Percentiles rank a stretch among this genome's conserved stretches.
Evolutionary conservation across 371 early-diverging fungal species (phyloP).

Genomic region (Smittium mucronatum): DNA sequence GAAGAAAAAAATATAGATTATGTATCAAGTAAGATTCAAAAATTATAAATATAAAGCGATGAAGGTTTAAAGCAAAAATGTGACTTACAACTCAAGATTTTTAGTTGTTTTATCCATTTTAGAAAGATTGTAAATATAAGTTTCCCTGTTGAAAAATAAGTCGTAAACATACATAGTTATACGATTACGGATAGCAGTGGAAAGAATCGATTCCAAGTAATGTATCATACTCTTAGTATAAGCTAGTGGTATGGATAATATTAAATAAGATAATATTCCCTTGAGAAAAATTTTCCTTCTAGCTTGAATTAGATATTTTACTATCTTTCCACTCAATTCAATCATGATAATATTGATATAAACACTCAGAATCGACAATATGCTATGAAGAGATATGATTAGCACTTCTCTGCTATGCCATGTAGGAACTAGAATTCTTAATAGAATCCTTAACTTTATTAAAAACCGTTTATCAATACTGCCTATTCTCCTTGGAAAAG

Average conservation of each 20-base stretch:
- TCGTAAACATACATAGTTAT: constrained; percentile 67
- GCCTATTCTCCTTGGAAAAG: too few relatives aligned
- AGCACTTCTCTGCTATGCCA: constrained; percentile 60
- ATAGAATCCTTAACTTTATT: too few relatives aligned
- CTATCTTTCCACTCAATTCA: constrained; percentile 82
- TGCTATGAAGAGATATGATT: constrained; percentile 65
- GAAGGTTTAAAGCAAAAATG: too few relatives aligned
- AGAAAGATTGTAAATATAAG: constrained; percentile 67
- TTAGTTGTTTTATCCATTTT: constrained; percentile 64
- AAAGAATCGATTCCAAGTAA: constrained; percentile 80
- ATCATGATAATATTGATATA: constrained; percentile 85
- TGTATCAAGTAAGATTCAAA: too few relatives aligned
- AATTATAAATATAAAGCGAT: too few relatives aligned
- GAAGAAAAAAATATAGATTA: too few relatives aligned
- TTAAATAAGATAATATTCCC: constrained; percentile 80
- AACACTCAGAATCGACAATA: constrained; percentile 78
- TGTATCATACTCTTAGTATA: constrained; percentile 94
- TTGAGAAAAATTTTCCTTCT: constrained; percentile 47
- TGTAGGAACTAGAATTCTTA: constrained; percentile 57
- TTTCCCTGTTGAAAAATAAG: constrained; percentile 61
- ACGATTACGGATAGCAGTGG: constrained; percentile 62
- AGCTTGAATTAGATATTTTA: constrained; percentile 73
- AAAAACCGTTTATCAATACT: too few relatives aligned
- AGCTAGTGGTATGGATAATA: constrained; percentile 88
- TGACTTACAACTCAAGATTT: constrained; percentile 73